phyloP scores from a whole-genome alignment of 768 basidiomycete species.

The Hericium coralloides region DNA sequence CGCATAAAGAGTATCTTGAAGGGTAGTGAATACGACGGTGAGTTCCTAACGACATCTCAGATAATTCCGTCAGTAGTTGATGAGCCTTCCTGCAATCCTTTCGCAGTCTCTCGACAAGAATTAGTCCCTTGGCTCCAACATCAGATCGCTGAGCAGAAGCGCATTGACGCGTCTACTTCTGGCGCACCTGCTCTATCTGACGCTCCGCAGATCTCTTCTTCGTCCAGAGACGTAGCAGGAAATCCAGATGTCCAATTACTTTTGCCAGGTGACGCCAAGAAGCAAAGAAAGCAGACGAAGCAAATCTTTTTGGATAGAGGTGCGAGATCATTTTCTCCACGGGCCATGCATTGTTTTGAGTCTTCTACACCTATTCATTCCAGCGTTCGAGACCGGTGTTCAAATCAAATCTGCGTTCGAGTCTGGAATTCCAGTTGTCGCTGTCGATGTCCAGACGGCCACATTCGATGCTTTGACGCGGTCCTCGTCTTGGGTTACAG shows the following conservation, averaged over 20 bases:
- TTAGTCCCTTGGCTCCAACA: constrained; percentile 68
- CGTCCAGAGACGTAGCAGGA: constrained; percentile 26
- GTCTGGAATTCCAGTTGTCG: constrained; percentile 57
- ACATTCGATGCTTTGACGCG: constrained; percentile 58
- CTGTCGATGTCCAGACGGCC: constrained; percentile 52
- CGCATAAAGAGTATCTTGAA: constrained; percentile 78
- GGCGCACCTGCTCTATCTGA: constrained; percentile 43
- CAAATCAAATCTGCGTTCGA: constrained; percentile 53
- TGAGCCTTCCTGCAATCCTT: too few species aligned
- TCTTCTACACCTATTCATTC: background rate
- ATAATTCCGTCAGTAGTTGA: background rate
- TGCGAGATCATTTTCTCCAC: constrained; percentile 20
- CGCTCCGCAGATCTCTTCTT: constrained; percentile 20
- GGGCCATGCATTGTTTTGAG: background rate
- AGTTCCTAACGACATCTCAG: constrained; percentile 12
- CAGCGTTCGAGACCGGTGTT: constrained; percentile 56
- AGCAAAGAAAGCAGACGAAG: constrained; percentile 64
- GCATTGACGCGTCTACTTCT: constrained; percentile 56
- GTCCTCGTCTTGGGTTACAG: constrained; percentile 54
- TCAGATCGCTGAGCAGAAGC: constrained; percentile 73
- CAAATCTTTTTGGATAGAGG: constrained; percentile 63
- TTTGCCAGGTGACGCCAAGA: constrained; percentile 62
- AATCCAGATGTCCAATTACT: constrained; percentile 50
- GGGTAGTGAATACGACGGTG: constrained; percentile 69
- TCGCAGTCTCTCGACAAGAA: constrained; percentile 53